Evolutionary conservation across 148 eudicot species (phyloP), one percentile per base, ranked within the genome.

Genomic region (Hydrangea macrophylla): DNA sequence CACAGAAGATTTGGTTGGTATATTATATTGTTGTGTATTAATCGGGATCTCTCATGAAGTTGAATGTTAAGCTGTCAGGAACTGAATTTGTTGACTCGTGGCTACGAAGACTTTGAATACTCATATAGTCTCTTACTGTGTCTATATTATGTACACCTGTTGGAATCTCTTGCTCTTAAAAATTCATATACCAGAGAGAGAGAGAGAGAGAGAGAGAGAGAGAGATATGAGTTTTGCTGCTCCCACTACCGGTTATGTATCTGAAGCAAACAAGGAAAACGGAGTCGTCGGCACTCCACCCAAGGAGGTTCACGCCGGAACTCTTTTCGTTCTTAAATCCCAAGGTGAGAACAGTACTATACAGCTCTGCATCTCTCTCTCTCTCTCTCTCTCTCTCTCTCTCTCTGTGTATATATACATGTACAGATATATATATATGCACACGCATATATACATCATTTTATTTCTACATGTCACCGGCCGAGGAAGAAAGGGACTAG

Each of bases 271-370:
- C 0, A 6, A 24, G 12, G 65, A 62, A 40, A 62, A 39, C 53
- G n/a, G 31, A 3, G 53, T 22, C 33, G 18, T 7, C 6, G 30
- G 9, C 12, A n/a, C n/a, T n/a, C 9, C 51, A 0, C 7, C 30
- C 1, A 62, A 40, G 25, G 51, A 62, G 44, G 22, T 24, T 0
- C 51, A 62, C 27, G 53, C 66, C n/a, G 66, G 66, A 62, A 32
- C 13, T 40, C 66, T 62, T 18, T 62, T 62, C 9, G 53, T 62
- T 7, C 66, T 62, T 7, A 62, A 62, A 40, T 62, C 66, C 32
- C 53, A 23, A 40, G 66, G 66, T 62, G 8, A 62, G 51, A 56
- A 45, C 51, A n/a, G n/a, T n/a, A n/a, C n/a, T n/a, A n/a, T n/a
- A n/a, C n/a, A n/a, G n/a, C n/a, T n/a, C n/a, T n/a, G n/a, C n/a